Evolutionary conservation across 306 rosid genomes (phyloP), one percentile per base, ranked within the genome.

Genomic region (Lupinus albus): DNA sequence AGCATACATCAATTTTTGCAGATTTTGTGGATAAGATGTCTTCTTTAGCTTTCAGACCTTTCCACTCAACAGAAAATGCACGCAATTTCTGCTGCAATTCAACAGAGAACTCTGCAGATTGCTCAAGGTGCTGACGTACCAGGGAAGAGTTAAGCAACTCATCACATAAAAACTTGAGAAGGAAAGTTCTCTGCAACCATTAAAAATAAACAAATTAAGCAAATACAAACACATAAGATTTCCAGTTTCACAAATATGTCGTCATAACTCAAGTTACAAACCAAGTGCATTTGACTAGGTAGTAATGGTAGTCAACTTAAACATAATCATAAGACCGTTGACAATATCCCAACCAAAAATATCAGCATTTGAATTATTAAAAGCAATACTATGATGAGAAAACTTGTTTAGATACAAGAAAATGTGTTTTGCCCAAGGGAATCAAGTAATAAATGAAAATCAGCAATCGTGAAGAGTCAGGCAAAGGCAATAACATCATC

Each of bases 11-110:
- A 61, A 69, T 64, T 74, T 81, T 88, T 61, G 90, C 85, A 82
- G 89, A 88, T 76, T 80, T 85, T 56, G 91, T 73, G 70, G 95
- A 83, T 62, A 94, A 61, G 50, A 82, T 72, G 46, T 90, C 99
- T 85, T 90, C 97, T 83, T 82, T 86, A 8, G 64, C 76, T 81
- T 88, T 94, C 71, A 94, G 96, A 74, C 49, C 84, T 79, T 91
- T 94, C 96, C 91, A 94, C 78, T 94, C 99, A 10, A 41, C 81
- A 67, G 84, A 78, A 35, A 71, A 81, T 0, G 87, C 69, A 21
- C 97, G 99, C 84, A 90, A 73, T 51, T 88, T 94, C 72, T 94
- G 99, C 80, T 88, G 94, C 77, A 87, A 86, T 64, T 94, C 97
- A 42, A 66, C 78, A 0, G 95, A 85, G 54, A 80, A 61, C 82